These are phyloP conservation scores for Microdochium bolleyi DNA, from an alignment of 2,329 filamentous ascomycete species.

Conservation along the genomic window DNA sequence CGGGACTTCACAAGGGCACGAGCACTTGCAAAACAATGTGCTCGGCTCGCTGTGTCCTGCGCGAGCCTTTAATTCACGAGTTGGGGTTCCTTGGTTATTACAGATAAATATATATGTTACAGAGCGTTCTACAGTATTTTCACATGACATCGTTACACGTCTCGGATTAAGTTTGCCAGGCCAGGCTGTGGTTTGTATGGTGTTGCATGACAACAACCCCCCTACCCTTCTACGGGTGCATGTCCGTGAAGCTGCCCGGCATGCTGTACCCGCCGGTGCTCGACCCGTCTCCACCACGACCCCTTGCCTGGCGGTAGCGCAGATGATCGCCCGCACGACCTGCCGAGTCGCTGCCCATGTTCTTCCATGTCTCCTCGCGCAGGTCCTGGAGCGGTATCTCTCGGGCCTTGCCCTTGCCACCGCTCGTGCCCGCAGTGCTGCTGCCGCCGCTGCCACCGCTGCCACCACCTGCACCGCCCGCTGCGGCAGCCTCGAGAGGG, in stretches of 20 bases:
- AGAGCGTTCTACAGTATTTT: too few relatives aligned
- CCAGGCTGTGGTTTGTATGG: too few relatives aligned
- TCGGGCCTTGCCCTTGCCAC: constrained; percentile 45
- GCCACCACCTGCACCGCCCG: too few relatives aligned
- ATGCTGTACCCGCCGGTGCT: constrained; percentile 27
- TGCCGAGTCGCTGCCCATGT: constrained; percentile 16
- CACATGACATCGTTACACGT: too few relatives aligned
- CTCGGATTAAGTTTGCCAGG: too few relatives aligned
- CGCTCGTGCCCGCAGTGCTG: neutral
- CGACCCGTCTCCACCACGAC: constrained; percentile 22
- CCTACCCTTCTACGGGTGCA: neutral
- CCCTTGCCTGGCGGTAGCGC: constrained; percentile 29
- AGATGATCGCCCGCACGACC: constrained; percentile 19
- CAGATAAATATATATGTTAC: too few relatives aligned
- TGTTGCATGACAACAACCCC: too few relatives aligned
- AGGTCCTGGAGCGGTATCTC: constrained; percentile 43
- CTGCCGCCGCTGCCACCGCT: constrained; percentile 21
- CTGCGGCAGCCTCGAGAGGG: constrained; percentile 29
- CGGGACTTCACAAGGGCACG: too few relatives aligned
- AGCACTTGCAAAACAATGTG: neutral
- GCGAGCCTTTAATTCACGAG: constrained; percentile 4
- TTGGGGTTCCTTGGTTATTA: too few relatives aligned
- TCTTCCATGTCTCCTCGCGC: constrained; percentile 35
- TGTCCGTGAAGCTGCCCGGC: constrained; percentile 22
- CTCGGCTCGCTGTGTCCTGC: neutral